Conservation (phyloP, 768 basidiomycete species). For the Tulasnella sp. region DNA sequence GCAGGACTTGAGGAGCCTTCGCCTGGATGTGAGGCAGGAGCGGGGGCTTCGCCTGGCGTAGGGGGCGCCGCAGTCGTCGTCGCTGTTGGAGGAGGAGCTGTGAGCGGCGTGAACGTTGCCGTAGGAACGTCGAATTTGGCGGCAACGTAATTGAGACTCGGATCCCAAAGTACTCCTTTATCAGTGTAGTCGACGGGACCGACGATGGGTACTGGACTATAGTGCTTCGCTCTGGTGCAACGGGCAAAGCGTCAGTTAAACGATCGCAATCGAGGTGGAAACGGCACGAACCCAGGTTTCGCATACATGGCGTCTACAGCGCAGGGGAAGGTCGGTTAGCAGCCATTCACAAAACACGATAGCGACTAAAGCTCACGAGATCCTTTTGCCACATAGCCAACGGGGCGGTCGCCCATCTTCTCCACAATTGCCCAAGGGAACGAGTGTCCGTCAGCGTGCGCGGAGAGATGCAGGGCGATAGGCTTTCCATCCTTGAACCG, state of each 20-base stretch:
- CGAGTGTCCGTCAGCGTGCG: constrained; percentile 18
- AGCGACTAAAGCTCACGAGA: constrained; percentile 13
- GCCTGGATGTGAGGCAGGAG: neutral
- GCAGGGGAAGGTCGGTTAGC: neutral
- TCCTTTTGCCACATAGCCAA: constrained; percentile 20
- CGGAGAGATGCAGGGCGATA: constrained; percentile 19
- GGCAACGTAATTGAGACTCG: constrained; percentile 19
- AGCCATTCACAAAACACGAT: neutral
- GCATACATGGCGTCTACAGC: constrained; percentile 22
- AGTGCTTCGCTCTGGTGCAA: neutral
- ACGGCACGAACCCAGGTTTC: constrained; percentile 9
- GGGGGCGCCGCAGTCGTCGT: constrained; percentile 8
- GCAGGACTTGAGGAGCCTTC: neutral
- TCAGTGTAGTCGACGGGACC: constrained; percentile 19
- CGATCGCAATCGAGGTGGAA: neutral
- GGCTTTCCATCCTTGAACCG: constrained; percentile 17
- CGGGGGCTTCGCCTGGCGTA: constrained; percentile 7
- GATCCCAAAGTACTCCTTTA: constrained; percentile 21
- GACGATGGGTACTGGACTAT: constrained; percentile 18
- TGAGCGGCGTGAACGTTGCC: neutral
- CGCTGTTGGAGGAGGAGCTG: constrained; percentile 2
- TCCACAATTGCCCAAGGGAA: constrained; percentile 16
- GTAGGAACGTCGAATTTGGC: constrained; percentile 14
- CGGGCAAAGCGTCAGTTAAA: neutral
- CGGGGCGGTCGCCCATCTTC: constrained; percentile 18